Conservation (phyloP, 805 yeast species). For the Wickerhamomyces chaumierensis region DNA sequence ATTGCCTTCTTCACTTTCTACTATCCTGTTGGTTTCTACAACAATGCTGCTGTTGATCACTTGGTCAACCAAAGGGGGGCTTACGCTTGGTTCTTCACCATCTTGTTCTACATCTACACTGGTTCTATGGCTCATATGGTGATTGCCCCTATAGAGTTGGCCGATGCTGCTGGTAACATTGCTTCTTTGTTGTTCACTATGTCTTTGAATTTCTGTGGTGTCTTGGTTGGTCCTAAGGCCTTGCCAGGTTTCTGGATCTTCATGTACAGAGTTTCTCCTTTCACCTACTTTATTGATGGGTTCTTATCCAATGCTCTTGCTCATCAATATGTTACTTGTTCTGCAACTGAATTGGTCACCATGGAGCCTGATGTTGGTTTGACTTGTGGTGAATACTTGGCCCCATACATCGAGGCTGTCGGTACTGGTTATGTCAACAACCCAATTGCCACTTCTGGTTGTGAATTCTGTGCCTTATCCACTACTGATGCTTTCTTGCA, state of each 20-base stretch:
- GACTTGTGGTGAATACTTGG: conserved; percentile 49
- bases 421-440: conserved; percentile 18
- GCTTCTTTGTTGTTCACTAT: conserved; percentile 47
- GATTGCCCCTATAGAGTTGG: conserved; percentile 47
- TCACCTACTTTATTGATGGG: conserved; percentile 53
- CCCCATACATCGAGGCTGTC: conserved; percentile 19
- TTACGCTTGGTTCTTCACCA: conserved; percentile 27
- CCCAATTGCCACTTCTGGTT: conserved; percentile 29
- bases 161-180: conserved; percentile 54
- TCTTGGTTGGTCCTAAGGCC: conserved; percentile 41
- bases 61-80: conserved; percentile 9
- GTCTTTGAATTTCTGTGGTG: conserved; percentile 70
- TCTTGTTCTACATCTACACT: conserved; percentile 40
- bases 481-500: conserved; percentile 50
- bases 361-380: conserved; percentile 42
- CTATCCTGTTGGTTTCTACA: conserved; percentile 61
- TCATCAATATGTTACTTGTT: conserved; percentile 34
- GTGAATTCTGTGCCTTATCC: conserved; percentile 49
- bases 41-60: conserved; percentile 32
- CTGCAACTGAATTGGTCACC: conserved; percentile 32
- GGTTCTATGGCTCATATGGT: conserved; percentile 48
- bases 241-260: conserved; percentile 73
- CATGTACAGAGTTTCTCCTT: conserved; percentile 66
- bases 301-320: conserved; percentile 46
- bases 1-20: conserved; percentile 52